Evolutionary conservation across 371 early-diverging fungal species (phyloP), one percentile per base, ranked within the genome.

Genomic region (Capillidium rhysosporum): DNA sequence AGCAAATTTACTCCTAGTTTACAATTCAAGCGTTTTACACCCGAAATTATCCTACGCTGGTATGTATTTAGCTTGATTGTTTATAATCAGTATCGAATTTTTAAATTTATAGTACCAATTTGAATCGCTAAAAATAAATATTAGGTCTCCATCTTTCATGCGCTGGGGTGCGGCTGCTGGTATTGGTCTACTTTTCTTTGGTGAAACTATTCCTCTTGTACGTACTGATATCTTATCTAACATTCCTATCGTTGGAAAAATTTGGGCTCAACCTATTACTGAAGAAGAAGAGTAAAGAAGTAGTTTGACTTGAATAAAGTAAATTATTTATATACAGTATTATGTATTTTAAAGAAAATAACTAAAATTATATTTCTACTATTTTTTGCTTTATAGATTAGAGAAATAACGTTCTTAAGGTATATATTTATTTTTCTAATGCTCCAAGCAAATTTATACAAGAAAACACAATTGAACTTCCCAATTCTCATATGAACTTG

Each of bases 91-190:
- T n/a, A n/a, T n/a, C n/a, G n/a, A n/a, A n/a, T n/a, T n/a, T n/a
- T n/a, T n/a, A n/a, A n/a, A n/a, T n/a, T n/a, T n/a, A n/a, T n/a
- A n/a, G n/a, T 12, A 7, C 34, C 34, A 34, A 34, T 34, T 34
- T 38, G 2, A 23, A 7, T 20, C 2, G 4, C 29, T 14, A 18
- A 21, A 38, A 12, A 3, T 29, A 12, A 18, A 31, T 28, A 20
- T 10, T 61, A 62, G 65, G 63, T 26, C 65, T 40, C 74, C 75
- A 51, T 62, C 64, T 49, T 64, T 71, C 34, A 69, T 71, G 55
- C 67, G 69, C 51, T 80, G 78, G 79, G 78, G 78, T 56, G 75
- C 59, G 18, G 74, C 71, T 56, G 73, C 76, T 41, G 80, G 76
- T 49, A 46, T 72, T 54, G 71, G 70, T 12, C 65, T 70, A 26